These are phyloP conservation scores for Drechslerella coelobrocha DNA, from an alignment of 2,329 filamentous ascomycete species.

Conservation along the genomic window DNA sequence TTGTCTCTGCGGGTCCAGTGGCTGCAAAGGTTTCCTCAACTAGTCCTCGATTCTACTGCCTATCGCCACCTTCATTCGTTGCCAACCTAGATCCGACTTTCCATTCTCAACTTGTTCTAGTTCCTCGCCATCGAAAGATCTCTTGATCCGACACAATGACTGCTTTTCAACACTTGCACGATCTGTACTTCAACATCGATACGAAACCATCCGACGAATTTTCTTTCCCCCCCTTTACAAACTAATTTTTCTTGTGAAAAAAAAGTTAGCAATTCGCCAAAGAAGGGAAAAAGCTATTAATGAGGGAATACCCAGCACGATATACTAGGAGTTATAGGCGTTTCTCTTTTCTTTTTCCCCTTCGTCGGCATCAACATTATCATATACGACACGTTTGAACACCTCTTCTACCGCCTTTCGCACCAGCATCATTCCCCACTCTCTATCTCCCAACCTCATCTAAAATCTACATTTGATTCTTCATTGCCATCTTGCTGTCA, in stretches of 20 bases:
- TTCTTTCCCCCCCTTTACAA: conserved; percentile 12
- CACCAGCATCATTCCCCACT: conserved; percentile 4
- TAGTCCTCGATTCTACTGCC: conserved; percentile 59
- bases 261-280: conserved; percentile 17
- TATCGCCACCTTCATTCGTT: not conserved
- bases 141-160: not conserved
- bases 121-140: not conserved
- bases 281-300: conserved; percentile 41
- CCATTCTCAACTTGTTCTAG: not conserved
- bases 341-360: conserved; percentile 54
- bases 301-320: conserved; percentile 51
- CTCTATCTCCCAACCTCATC: conserved; percentile 8
- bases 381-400: conserved; percentile 54
- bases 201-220: conserved; percentile 8
- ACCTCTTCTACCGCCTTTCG: conserved; percentile 36
- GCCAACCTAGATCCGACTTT: not conserved
- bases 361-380: conserved; percentile 51
- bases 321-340: conserved; percentile 49
- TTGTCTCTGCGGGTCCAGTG: conserved; percentile 92
- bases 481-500: conserved; percentile 17
- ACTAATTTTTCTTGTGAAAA: conserved; percentile 20
- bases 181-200: conserved; percentile 46
- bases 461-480: not conserved
- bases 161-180: conserved; percentile 37
- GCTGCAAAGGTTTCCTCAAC: conserved; percentile 99